Base-by-base conservation (phyloP, 768 basidiomycete genomes). In the Lactarius hatsudake region DNA sequence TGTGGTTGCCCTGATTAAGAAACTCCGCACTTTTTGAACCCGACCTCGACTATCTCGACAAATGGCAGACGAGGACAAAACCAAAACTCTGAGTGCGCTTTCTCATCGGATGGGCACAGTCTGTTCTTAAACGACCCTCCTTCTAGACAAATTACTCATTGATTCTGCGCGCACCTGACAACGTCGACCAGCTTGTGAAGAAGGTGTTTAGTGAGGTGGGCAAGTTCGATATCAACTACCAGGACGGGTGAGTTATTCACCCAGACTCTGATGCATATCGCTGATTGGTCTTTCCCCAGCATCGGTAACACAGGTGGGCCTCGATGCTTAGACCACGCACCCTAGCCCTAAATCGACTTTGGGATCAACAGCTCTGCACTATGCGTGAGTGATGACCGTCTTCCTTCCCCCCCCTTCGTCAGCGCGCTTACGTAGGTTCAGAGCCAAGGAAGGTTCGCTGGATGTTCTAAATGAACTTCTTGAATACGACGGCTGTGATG, bases 231-330 rank as follows among this genome's bases (percentile, higher is more conserved):
- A 87, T 94, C 68, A 95, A 95, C 76, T 86, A 80, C 72, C 80
- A 81, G 72, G 92, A 94, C 73, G 90, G 90, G 91, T 91, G 73
- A 70, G 90, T 81, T 5, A 28, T 20, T 12, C 26, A 8, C 20
- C 18, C 7, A 12, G n/a, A 42, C n/a, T n/a, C n/a, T n/a, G n/a
- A 28, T 53, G 23, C 2, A 26, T 43, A 36, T 34, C 36, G 18
- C 57, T 63, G 18, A 67, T 10, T 12, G 18, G 42, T 23, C 40
- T 9, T 28, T 23, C 59, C 58, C 32, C 71, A 82, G 78, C 20
- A 74, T 93, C 72, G 93, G 93, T 61, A 91, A 94, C 76, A 94
- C 92, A 66, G 88, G 91, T 91, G 76, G 69, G 84, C 78, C 10
- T 64, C 56, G 26, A 13, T 20, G 42, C 54, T 61, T 32, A 48